Evolutionary conservation across 108 stramenopile genomes (phyloP).

Genomic region (Cyclotella baltica): DNA sequence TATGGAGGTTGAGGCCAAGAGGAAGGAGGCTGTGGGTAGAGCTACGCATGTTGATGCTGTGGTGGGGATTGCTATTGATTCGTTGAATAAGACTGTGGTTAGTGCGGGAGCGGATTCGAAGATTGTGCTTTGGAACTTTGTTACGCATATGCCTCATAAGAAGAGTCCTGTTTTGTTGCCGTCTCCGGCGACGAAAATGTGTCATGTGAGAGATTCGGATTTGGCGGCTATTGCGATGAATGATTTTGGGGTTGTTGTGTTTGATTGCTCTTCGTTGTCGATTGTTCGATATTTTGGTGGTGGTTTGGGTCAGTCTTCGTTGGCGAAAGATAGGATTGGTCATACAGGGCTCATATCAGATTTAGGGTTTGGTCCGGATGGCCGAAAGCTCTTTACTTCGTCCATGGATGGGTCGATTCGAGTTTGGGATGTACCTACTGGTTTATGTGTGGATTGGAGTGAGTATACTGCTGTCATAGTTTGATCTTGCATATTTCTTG

Average conservation of each 20-base stretch:
- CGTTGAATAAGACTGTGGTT: slow-evolving; percentile 83
- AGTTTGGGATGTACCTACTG: slow-evolving; percentile 97
- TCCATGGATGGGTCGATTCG: slow-evolving; percentile 89
- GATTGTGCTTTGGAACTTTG: slow-evolving; percentile 92
- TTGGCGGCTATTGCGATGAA: slow-evolving; percentile 81
- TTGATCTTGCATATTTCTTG: background rate
- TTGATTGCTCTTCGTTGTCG: slow-evolving; percentile 75
- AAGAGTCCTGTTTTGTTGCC: slow-evolving; percentile 79
- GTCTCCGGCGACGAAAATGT: slow-evolving; percentile 75
- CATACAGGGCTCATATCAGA: slow-evolving; percentile 88
- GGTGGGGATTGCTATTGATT: slow-evolving; percentile 92
- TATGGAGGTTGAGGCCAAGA: slow-evolving; percentile 49
- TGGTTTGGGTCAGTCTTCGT: background rate
- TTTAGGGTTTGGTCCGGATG: slow-evolving; percentile 91
- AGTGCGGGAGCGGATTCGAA: slow-evolving; percentile 89
- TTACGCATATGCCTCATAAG: slow-evolving; percentile 83
- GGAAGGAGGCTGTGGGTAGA: slow-evolving; percentile 53
- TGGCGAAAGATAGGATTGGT: slow-evolving; percentile 19
- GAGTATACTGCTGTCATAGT: background rate
- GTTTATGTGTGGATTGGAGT: slow-evolving; percentile 93
- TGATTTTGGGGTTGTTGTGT: slow-evolving; percentile 72
- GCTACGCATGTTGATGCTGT: slow-evolving; percentile 83
- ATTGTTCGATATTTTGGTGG: slow-evolving; percentile 82
- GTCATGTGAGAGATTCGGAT: slow-evolving; percentile 84
- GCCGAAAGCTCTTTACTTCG: slow-evolving; percentile 86